Evolutionary conservation across 108 stramenopile genomes (phyloP), one percentile per base, ranked within the genome.

Genomic region (Ochromonas danica): DNA sequence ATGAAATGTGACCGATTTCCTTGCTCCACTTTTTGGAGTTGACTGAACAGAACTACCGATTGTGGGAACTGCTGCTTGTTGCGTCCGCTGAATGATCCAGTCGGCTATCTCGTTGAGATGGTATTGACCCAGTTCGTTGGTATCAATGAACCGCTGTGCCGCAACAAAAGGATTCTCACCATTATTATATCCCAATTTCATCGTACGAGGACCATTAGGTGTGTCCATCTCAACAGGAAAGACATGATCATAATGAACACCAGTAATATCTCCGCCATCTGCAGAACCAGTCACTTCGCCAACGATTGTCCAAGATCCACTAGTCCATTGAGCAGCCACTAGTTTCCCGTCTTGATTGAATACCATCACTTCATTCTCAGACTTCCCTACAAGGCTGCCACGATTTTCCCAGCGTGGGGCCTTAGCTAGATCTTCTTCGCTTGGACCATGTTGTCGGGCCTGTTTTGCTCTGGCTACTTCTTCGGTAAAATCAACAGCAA

Each of bases 151-250:
- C 38, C 86, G 74, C 79, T 97, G 97, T 30, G 97, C 95, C 3
- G 91, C 90, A 1, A 93, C 91, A 79, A 96, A 97, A 1, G 94
- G 94, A 90, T 97, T 97, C 77, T 97, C 94, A 2, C 94, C 95
- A 85, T 90, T 94, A 83, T 97, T 97, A 86, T 97, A 95, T 10
- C 95, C 96, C 71, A 97, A 91, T 70, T 91, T 85, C 33, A 96
- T 79, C 39, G 86, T 94, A 39, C 84, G 86, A 0, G 96, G 92
- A 25, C 90, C 91, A 22, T 84, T 89, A 6, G 91, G 81, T 39
- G 87, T 86, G 72, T 97, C 97, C 43, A 96, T 90, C 82, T 97
- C 97, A 78, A 97, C 94, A 10, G 95, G 95, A 42, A 94, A 89
- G 14, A 96, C 92, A 80, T 96, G 94, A 82, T 96, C 94, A 83